phyloP scores from a whole-genome alignment of 345 rosid genomes.

The Corchorus olitorius region DNA sequence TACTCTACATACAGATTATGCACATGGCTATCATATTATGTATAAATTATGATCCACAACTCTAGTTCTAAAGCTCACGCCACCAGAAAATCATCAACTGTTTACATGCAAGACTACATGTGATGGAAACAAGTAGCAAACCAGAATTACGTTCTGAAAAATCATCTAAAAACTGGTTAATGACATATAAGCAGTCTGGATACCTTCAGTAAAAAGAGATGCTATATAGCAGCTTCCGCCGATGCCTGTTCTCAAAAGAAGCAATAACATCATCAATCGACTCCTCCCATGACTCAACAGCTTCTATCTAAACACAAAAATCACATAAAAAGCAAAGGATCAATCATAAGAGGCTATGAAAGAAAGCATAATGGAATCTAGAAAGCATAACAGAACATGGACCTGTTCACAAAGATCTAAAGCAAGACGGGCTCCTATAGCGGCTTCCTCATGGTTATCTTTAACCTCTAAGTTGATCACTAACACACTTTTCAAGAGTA shows the following conservation, averaged over 20 bases:
- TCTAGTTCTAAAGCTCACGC: not conserved
- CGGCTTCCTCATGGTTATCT: conserved; percentile 98
- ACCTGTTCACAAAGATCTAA: conserved; percentile 91
- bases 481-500: conserved; percentile 64
- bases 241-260: conserved; percentile 74
- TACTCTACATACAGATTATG: not conserved
- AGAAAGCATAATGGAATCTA: not conserved
- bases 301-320: conserved; percentile 60
- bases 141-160: not conserved
- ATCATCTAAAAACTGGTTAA: conserved; percentile 1
- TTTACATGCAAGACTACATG: not conserved
- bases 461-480: conserved; percentile 96
- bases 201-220: conserved; percentile 72
- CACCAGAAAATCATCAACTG: not conserved
- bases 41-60: not conserved
- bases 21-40: not conserved
- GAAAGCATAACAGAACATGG: conserved; percentile 13
- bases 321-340: not conserved
- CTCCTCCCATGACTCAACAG: conserved; percentile 84
- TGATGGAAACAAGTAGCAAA: not conserved
- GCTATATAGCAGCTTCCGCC: conserved; percentile 73
- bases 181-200: not conserved
- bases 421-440: conserved; percentile 79
- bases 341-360: not conserved
- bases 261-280: conserved; percentile 70